Evolutionary conservation across 2,329 filamentous ascomycete species (phyloP), one percentile per base, ranked within the genome.

Genomic region (Orbilia ellipsospora): DNA sequence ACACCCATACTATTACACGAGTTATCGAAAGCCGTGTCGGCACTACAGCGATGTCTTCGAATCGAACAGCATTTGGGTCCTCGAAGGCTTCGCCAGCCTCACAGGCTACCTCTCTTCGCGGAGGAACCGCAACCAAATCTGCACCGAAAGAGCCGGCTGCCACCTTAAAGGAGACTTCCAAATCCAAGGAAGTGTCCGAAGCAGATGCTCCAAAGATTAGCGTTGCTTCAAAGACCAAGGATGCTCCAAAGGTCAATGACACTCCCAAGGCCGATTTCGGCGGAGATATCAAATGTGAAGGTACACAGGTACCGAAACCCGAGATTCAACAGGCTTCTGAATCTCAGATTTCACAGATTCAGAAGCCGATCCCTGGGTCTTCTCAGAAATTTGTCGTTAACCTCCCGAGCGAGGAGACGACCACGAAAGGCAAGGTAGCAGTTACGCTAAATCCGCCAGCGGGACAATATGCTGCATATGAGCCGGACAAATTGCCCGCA

Each of bases 1-100:
- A 65, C n/a, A 61, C 26, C 23, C 68, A 73, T 28, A 61, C n/a
- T 5, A 18, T 13, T 18, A 6, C 48, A 18, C 18, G 8, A 18
- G 20, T 52, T 18, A 52, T 6, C 31, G 31, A 36, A 36, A 36
- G 10, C 5, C 10, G 6, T 10, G 10, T 10, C 5, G 10, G 31
- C 10, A 10, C 6, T 36, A 10, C 31, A 36, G 31, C 31, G 31
- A 36, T 36, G 4, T 48, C 44, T 18, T 45, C 26, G 20, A 6
- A 52, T 31, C 44, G 23, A 51, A 42, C 18, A 8, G 18, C 50
- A 42, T 18, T 12, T n/a, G n/a, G 50, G 10, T 67, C 63, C 6
- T 26, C 28, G 8, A 23, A 67, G 42, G 42, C 12, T 23, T 59
- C 52, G 7, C 52, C 54, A 13, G 40, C 15, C 13, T 51, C 52